Conservation (phyloP, 192 early-diverging fungal species). For the Entomortierella lignicola region DNA sequence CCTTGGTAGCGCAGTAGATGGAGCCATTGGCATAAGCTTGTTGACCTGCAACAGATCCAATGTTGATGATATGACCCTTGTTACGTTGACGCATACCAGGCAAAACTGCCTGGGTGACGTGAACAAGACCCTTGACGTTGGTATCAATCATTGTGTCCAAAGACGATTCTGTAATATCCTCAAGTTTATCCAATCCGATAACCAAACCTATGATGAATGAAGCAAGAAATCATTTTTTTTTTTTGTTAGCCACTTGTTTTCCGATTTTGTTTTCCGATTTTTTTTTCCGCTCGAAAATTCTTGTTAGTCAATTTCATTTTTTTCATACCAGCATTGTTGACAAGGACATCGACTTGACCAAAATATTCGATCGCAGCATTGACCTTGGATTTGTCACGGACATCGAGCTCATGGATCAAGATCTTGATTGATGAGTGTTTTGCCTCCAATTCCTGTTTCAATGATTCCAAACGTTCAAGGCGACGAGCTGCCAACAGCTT, state of each 20-base stretch:
- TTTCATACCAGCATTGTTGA: slow-evolving; percentile 86
- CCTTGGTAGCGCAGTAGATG: slow-evolving; percentile 88
- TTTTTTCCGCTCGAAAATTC: too few relatives aligned
- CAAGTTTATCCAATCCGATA: slow-evolving; percentile 77
- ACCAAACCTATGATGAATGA: slow-evolving; percentile 63
- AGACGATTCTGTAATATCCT: slow-evolving; percentile 63
- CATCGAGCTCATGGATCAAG: slow-evolving; percentile 76
- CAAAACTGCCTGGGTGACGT: slow-evolving; percentile 82
- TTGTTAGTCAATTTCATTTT: neutral
- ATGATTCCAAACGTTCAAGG: slow-evolving; percentile 67
- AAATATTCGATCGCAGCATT: slow-evolving; percentile 66
- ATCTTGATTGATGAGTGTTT: slow-evolving; percentile 67
- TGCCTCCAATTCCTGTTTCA: slow-evolving; percentile 64
- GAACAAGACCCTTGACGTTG: slow-evolving; percentile 91
- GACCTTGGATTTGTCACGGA: slow-evolving; percentile 70
- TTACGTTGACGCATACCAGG: slow-evolving; percentile 78
- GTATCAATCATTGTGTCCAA: slow-evolving; percentile 87
- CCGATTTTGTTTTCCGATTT: too few relatives aligned
- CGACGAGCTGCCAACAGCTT: slow-evolving; percentile 77
- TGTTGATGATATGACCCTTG: slow-evolving; percentile 86
- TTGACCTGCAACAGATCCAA: slow-evolving; percentile 83
- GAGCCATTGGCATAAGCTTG: slow-evolving; percentile 79
- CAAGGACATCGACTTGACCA: slow-evolving; percentile 78
- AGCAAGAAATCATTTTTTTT: neutral
- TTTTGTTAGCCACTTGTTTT: too few relatives aligned